These are phyloP conservation scores for Ricinus communis DNA, from an alignment of 345 rosid species.

Conservation along the genomic window DNA sequence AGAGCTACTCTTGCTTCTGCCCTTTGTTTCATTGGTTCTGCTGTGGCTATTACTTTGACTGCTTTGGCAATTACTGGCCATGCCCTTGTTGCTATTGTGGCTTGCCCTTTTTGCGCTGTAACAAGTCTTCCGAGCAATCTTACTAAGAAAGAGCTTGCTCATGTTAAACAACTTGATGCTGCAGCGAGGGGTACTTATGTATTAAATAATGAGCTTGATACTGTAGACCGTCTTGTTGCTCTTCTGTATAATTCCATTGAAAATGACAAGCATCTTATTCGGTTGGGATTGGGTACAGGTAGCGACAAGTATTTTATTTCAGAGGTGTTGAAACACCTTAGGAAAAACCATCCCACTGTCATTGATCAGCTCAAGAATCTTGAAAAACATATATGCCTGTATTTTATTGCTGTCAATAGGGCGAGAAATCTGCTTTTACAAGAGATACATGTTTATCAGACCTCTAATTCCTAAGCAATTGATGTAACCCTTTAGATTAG, in stretches of 20 bases:
- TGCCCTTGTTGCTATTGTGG: constrained; percentile 50
- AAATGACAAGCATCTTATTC: constrained; percentile 48
- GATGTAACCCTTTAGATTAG: background rate
- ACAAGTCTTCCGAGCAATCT: constrained; percentile 41
- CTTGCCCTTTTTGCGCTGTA: constrained; percentile 42
- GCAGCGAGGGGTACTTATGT: constrained; percentile 59
- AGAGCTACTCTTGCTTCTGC: constrained; percentile 48
- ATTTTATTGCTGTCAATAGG: constrained; percentile 58
- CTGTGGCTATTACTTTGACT: constrained; percentile 37
- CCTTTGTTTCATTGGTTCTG: constrained; percentile 55
- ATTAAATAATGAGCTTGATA: constrained; percentile 50
- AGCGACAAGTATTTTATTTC: constrained; percentile 44
- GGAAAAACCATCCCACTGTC: constrained; percentile 43
- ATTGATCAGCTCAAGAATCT: constrained; percentile 50
- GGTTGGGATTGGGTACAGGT: constrained; percentile 53
- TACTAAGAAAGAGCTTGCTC: constrained; percentile 54
- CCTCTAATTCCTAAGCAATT: constrained; percentile 17
- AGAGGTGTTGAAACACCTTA: constrained; percentile 54
- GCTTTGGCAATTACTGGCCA: constrained; percentile 54
- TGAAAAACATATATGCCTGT: constrained; percentile 61
- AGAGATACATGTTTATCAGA: constrained; percentile 39
- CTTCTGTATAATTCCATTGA: constrained; percentile 49
- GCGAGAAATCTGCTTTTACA: constrained; percentile 52
- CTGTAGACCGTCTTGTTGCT: constrained; percentile 57
- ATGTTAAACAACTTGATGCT: constrained; percentile 61